Evolutionary conservation across 768 basidiomycete genomes (phyloP), one percentile per base, ranked within the genome.

Genomic region (Agrocybe praecox): DNA sequence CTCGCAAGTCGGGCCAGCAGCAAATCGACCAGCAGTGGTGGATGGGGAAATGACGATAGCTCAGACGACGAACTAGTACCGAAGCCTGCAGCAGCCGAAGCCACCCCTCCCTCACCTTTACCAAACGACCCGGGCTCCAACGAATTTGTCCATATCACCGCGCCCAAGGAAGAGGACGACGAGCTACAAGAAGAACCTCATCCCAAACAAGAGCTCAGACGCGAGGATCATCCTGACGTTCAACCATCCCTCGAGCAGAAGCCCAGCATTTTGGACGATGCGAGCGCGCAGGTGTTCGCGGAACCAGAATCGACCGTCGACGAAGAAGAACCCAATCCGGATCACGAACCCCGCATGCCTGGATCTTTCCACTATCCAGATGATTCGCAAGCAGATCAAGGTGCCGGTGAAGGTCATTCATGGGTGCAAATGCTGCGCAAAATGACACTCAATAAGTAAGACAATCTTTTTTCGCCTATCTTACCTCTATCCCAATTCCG

Each of bases 101-200:
- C 14, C n/a, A 2, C 8, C 21, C 22, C 6, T 33, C n/a, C n/a
- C n/a, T n/a, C n/a, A n/a, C n/a, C n/a, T 4, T 53, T 45, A 24
- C 19, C 19, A 17, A 32, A n/a, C n/a, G 64, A 64, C 18, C 74
- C 76, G 1, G 79, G 74, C 1, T 66, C 69, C 52, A 80, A 80
- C 55, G 68, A 70, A 44, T 71, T 78, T 52, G 73, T 83, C 55
- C 74, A 69, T 21, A 74, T 84, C 14, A 67, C 58, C 57, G 68
- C 64, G 47, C 68, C 72, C 6, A 66, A 65, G 24, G 69, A 52
- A 22, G 58, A 60, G 12, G 53, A 24, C 21, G 61, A 53, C 2
- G n/a, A 51, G 46, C 45, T 22, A 34, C 50, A 2, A 10, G 44
- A 56, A 26, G 34, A 33, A 14, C 33, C 46, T 1, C 40, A 48